Conservation (phyloP, 306 rosid species). For the Castanospermum australe region DNA sequence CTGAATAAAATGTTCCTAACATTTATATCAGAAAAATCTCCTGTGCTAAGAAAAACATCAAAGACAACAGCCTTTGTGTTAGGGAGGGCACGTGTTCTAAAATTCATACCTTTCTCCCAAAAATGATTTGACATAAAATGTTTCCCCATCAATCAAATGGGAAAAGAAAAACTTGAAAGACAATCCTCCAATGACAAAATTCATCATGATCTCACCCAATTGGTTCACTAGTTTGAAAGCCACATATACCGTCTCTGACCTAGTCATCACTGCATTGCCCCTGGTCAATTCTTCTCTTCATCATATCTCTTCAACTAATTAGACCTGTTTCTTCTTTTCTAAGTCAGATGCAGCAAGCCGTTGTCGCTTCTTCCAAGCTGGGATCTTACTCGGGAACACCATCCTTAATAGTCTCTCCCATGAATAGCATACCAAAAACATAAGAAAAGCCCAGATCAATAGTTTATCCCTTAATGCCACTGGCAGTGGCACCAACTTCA, state of each 20-base stretch:
- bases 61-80: too few relatives aligned
- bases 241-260: not conserved
- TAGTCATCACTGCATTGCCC: conserved; percentile 23
- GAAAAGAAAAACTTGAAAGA: conserved; percentile 15
- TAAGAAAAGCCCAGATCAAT: conserved; percentile 80
- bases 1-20: conserved; percentile 13
- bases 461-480: conserved; percentile 78
- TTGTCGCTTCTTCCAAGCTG: conserved; percentile 89
- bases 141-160: conserved; percentile 24
- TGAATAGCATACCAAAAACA: conserved; percentile 76
- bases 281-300: not conserved
- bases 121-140: conserved; percentile 38
- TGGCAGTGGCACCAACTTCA: conserved; percentile 93
- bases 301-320: conserved; percentile 27
- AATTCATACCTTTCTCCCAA: conserved; percentile 43
- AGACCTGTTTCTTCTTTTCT: conserved; percentile 72
- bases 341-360: conserved; percentile 58
- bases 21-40: not conserved
- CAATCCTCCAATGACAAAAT: conserved; percentile 22
- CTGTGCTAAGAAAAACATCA: conserved; percentile 15
- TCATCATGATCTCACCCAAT: conserved; percentile 12
- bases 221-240: conserved; percentile 8
- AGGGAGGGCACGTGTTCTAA: conserved; percentile 31
- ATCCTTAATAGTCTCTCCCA: conserved; percentile 91
- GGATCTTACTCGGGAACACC: conserved; percentile 90